phyloP scores from a whole-genome alignment of 163 green algal genomes.

The Scenedesmus sp. region DNA sequence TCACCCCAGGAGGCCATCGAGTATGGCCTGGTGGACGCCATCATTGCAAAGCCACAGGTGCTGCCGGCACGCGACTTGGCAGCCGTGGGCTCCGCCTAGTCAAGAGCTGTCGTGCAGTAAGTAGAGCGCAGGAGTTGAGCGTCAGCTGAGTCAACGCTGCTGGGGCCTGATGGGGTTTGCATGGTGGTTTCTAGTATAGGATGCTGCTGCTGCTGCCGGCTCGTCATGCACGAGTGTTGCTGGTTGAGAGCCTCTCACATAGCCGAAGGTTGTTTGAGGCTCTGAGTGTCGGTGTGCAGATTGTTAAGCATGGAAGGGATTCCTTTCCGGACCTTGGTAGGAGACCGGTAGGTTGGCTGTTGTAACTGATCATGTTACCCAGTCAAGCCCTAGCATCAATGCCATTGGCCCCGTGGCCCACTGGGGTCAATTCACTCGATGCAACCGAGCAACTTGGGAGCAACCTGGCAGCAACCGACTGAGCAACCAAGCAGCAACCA shows the following conservation, averaged over 20 bases:
- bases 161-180: neutral
- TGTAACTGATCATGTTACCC: neutral
- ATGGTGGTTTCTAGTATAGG: neutral
- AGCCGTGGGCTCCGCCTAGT: neutral
- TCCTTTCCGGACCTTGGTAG: too few species aligned
- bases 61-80: conserved; percentile 59
- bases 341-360: neutral
- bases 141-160: neutral
- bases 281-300: too few species aligned
- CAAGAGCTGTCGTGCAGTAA: neutral
- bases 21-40: conserved; percentile 97
- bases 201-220: neutral
- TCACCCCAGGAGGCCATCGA: conserved; percentile 85
- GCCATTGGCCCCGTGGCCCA: too few species aligned
- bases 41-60: conserved; percentile 86
- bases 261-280: too few species aligned
- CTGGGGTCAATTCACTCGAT: too few species aligned
- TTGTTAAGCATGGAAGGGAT: too few species aligned
- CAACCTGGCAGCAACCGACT: too few species aligned
- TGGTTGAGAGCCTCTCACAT: neutral
- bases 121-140: neutral
- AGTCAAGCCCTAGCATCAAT: too few species aligned
- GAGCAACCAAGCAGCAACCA: too few species aligned
- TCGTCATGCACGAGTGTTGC: too few species aligned
- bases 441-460: too few species aligned